Evolutionary conservation across 2,329 filamentous ascomycete species (phyloP), one percentile per base, ranked within the genome.

Genomic region (Ramularia endophylla): DNA sequence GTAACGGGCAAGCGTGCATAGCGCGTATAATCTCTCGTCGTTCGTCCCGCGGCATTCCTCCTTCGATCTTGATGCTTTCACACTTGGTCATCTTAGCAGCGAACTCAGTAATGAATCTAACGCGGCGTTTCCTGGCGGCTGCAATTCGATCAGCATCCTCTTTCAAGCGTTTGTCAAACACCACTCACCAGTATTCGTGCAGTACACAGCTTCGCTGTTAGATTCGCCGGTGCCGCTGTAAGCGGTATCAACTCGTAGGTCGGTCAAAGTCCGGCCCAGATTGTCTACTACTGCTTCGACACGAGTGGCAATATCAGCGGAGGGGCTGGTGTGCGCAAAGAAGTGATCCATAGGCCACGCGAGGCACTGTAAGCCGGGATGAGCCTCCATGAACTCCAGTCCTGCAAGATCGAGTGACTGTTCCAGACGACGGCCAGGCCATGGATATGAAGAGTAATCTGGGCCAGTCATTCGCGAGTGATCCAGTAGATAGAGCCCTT

Each of bases 261-360:
- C 66, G 5, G 60, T 53, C 5, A 72, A 48, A 0, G 59, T 62
- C n/a, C 51, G 58, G 2, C 61, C 61, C 1, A 72, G 56, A 40
- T 64, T 65, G 2, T 59, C 58, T 4, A 71, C 60, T 1, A 71
- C 51, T 9, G 38, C 40, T 2, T 52, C 41, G 2, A 58, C 52
- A 16, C 60, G 46, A 4, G 37, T 46, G 11, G 49, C 45, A 3
- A 60, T 48, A 3, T 59, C 55, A 12, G 51, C n/a, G 8, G 55
- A 52, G 2, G 56, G 46, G 11, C 48, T 52, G 2, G 27, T 34
- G 22, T 62, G 56, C 7, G 57, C 57, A 48, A 69, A 72, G 55
- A 72, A 67, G n/a, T 58, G 58, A 32, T 67, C 65, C 44, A 71
- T 61, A 0, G 68, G 68, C 69, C 68, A 72, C 4, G 65, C 66